Percentiles rank a stretch among this genome's conserved stretches.
phyloP scores from a whole-genome alignment of 1,284 basidiomycete species.

The Cerrena zonata region DNA sequence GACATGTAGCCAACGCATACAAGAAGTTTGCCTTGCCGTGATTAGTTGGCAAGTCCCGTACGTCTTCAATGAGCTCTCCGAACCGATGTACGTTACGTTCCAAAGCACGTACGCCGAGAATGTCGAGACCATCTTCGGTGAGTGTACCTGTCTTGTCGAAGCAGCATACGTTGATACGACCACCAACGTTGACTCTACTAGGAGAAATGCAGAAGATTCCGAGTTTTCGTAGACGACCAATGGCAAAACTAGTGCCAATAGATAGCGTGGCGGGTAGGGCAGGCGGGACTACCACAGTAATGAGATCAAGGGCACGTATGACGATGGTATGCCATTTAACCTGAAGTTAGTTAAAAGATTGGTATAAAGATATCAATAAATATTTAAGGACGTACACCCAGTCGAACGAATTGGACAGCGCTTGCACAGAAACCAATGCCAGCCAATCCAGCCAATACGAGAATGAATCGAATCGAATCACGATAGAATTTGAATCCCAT shows the following conservation, averaged over 20 bases:
- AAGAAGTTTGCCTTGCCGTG: constrained; percentile 79
- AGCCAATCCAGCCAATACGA: constrained; percentile 85
- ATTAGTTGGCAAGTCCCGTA: constrained; percentile 75
- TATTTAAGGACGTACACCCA: constrained; percentile 54
- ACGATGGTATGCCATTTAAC: constrained; percentile 87
- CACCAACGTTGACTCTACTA: constrained; percentile 91
- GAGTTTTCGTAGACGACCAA: constrained; percentile 79
- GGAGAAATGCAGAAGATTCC: constrained; percentile 98
- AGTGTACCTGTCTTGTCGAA: constrained; percentile 99
- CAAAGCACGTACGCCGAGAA: constrained; percentile 83
- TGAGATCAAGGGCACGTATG: constrained; percentile 89
- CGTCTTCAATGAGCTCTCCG: constrained; percentile 84
- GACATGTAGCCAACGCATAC: constrained; percentile 93
- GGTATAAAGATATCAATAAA: constrained; percentile 7
- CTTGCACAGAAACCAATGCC: constrained; percentile 83
- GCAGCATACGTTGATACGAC: constrained; percentile 96
- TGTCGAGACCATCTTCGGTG: constrained; percentile 96
- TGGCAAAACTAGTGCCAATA: constrained; percentile 95
- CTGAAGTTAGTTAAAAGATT: constrained; percentile 34
- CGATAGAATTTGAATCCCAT: constrained; percentile 97
- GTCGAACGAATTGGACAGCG: constrained; percentile 85
- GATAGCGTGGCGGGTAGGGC: constrained; percentile 95
- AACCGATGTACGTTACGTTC: constrained; percentile 75
- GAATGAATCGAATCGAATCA: constrained; percentile 95
- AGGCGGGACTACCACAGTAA: constrained; percentile 96